A percentile compares a stretch with the other conserved stretches of the same genome.
Conservation (phyloP, 2,329 filamentous ascomycete species). For the Podosphaera xanthii region DNA sequence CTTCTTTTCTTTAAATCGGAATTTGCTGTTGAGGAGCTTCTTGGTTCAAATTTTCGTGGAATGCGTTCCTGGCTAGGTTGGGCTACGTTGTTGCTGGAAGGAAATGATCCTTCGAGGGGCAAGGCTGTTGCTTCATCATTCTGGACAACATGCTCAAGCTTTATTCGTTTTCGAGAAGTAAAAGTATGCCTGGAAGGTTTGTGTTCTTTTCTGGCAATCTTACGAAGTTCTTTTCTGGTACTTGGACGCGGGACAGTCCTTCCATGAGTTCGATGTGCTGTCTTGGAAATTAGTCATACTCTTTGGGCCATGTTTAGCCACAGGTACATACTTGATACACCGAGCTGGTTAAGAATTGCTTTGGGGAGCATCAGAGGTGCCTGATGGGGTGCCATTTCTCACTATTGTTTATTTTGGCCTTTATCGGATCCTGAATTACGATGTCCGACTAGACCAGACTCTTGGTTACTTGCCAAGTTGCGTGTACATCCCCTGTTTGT, state of each 20-base stretch:
- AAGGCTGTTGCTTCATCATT: no score
- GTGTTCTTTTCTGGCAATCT: slow-evolving; percentile 14
- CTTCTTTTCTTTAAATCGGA: slow-evolving; percentile 1
- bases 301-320: not conserved
- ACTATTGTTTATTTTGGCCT: not conserved
- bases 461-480: no score
- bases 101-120: not conserved
- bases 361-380: slow-evolving; percentile 22
- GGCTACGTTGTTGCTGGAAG: not conserved
- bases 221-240: slow-evolving; percentile 16
- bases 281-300: not conserved
- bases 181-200: slow-evolving; percentile 10
- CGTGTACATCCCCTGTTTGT: no score
- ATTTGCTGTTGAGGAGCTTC: slow-evolving; percentile 10
- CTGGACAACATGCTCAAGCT: slow-evolving; percentile 4
- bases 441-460: not conserved
- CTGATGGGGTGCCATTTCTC: slow-evolving; percentile 6
- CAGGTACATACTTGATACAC: slow-evolving; percentile 14
- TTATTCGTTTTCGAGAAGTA: slow-evolving; percentile 11
- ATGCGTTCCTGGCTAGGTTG: not conserved
- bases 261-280: slow-evolving; percentile 4
- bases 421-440: slow-evolving; percentile 1
- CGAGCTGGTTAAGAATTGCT: slow-evolving; percentile 23
- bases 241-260: slow-evolving; percentile 5
- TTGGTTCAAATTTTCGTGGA: slow-evolving; percentile 14